These are phyloP conservation scores for Trichoderma asperelloides DNA, from an alignment of 495 filamentous ascomycete species.

Conservation along the genomic window DNA sequence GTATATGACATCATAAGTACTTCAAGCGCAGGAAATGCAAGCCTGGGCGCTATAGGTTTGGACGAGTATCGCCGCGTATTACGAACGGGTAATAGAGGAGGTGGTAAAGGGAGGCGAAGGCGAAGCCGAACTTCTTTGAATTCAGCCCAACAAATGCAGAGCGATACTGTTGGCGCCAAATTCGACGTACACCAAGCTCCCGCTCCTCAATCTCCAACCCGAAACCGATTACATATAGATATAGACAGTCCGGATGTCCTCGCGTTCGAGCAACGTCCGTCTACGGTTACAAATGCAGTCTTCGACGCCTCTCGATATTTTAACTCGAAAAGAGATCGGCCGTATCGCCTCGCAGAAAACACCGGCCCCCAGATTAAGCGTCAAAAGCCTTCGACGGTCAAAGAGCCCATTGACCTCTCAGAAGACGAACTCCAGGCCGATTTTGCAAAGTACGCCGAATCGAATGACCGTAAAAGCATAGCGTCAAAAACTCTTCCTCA, in stretches of 20 bases:
- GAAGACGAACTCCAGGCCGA: slow-evolving; percentile 8
- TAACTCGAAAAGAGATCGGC: background rate
- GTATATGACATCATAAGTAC: background rate
- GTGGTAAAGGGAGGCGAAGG: background rate
- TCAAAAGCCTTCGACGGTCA: background rate
- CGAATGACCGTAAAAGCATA: background rate
- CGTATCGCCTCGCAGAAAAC: background rate
- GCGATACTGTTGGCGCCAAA: background rate
- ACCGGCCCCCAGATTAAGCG: background rate
- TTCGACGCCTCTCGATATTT: background rate
- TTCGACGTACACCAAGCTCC: background rate
- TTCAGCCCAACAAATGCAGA: background rate
- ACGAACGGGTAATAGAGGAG: background rate
- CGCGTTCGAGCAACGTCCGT: background rate
- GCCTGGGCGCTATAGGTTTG: background rate
- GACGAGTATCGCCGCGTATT: background rate
- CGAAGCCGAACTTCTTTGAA: background rate
- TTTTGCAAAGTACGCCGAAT: background rate
- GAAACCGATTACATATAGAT: background rate
- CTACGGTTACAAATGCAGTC: background rate
- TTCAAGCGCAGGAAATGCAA: background rate
- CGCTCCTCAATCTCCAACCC: background rate
- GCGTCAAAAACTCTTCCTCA: too few relatives aligned
- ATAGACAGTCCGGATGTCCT: slow-evolving; percentile 4
- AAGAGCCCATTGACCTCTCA: slow-evolving; percentile 5